Percentiles rank a stretch among this genome's conserved stretches.
phyloP scores from a whole-genome alignment of 257 asterid species.

The Solanum sparsipilum region DNA sequence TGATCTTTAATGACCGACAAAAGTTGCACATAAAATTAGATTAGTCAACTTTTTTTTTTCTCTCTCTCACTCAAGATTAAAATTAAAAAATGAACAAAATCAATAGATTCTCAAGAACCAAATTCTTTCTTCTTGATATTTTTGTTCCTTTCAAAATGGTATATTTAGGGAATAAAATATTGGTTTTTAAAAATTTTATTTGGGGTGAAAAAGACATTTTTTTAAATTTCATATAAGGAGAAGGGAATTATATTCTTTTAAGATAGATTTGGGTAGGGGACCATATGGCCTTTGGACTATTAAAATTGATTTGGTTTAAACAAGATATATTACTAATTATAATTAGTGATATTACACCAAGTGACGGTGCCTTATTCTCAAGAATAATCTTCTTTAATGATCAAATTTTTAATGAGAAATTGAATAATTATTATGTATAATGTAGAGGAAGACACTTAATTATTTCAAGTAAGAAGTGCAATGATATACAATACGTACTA shows the following conservation, averaged over 20 bases:
- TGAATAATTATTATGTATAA: not conserved
- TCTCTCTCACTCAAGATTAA: not conserved
- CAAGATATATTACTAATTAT: not conserved
- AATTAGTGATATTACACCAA: not conserved
- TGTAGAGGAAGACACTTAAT: not conserved
- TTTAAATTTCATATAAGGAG: not conserved
- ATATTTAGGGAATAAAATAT: not conserved
- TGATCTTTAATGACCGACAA: not conserved
- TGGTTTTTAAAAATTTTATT: not conserved
- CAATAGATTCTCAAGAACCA: not conserved
- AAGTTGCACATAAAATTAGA: not conserved
- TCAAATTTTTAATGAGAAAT: not conserved
- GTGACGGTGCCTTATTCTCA: not conserved
- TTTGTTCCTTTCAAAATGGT: not conserved
- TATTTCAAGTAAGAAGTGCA: not conserved
- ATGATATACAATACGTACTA: not conserved
- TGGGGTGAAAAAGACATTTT: not conserved
- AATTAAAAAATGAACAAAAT: not conserved
- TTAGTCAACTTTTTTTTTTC: not conserved
- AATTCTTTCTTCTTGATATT: not conserved
- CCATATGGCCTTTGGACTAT: not conserved
- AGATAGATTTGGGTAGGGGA: not conserved
- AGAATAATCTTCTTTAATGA: not conserved
- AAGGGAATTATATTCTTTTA: not conserved
- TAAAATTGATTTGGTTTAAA: not conserved